These are phyloP conservation scores for Komagataella pastoris DNA, from an alignment of 805 yeast genomes.

Conservation along the genomic window DNA sequence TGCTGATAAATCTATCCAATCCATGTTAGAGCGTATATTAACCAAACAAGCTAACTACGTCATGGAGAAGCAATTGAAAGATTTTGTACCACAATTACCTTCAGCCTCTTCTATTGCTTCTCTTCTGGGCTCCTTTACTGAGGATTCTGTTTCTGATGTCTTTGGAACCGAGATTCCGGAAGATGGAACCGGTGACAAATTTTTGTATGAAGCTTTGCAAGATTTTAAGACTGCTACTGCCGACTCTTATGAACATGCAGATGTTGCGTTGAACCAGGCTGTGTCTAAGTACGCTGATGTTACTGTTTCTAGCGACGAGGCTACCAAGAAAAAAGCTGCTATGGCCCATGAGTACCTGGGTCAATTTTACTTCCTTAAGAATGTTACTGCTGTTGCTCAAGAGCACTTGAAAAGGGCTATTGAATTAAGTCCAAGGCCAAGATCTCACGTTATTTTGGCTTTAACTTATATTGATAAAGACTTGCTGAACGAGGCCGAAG, in stretches of 20 bases:
- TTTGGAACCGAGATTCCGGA: slow-evolving; percentile 29
- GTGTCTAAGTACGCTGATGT: slow-evolving; percentile 22
- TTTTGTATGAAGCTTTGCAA: slow-evolving; percentile 51
- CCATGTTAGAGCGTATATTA: slow-evolving; percentile 77
- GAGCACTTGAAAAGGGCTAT: slow-evolving; percentile 53
- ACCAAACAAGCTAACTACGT: slow-evolving; percentile 65
- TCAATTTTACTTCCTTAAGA: slow-evolving; percentile 71
- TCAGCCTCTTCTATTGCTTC: slow-evolving; percentile 76
- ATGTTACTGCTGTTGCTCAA: slow-evolving; percentile 54
- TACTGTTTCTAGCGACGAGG: slow-evolving; percentile 18
- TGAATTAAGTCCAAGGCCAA: slow-evolving; percentile 58
- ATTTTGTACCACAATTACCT: slow-evolving; percentile 47
- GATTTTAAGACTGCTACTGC: slow-evolving; percentile 31
- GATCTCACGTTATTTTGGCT: slow-evolving; percentile 74
- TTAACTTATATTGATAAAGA: slow-evolving; percentile 73
- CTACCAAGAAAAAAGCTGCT: slow-evolving; percentile 33
- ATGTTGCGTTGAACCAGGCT: slow-evolving; percentile 45
- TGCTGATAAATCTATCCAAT: slow-evolving; percentile 56
- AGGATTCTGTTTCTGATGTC: slow-evolving; percentile 33
- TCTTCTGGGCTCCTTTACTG: slow-evolving; percentile 77
- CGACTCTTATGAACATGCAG: slow-evolving; percentile 53
- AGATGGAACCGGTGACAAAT: slow-evolving; percentile 47
- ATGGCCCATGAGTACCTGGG: slow-evolving; percentile 78
- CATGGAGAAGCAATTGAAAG: slow-evolving; percentile 45
- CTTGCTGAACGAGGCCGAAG: slow-evolving; percentile 41